Evolutionary conservation across 2,329 filamentous ascomycete species (phyloP).

Genomic region (Diplocarpon rosae): DNA sequence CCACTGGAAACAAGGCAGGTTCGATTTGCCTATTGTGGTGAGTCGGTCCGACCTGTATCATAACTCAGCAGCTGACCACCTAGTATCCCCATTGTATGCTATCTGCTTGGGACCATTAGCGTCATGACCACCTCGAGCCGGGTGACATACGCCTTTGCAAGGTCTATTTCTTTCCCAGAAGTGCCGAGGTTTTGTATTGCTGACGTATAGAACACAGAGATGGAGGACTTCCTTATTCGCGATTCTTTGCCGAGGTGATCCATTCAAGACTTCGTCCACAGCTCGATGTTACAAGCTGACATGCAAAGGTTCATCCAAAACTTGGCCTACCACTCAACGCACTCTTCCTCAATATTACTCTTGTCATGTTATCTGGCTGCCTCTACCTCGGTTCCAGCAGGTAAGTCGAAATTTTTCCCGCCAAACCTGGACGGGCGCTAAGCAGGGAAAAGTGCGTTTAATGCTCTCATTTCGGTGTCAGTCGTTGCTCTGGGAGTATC

Average conservation of each 20-base stretch:
- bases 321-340: slow-evolving; percentile 58
- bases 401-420: too few relatives aligned
- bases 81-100: slow-evolving; percentile 48
- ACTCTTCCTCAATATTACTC: slow-evolving; percentile 44
- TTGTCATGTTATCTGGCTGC: too few relatives aligned
- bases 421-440: background rate
- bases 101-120: slow-evolving; percentile 50
- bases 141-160: slow-evolving; percentile 57
- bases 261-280: background rate
- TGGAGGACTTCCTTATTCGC: too few relatives aligned
- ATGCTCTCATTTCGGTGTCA: slow-evolving; percentile 58
- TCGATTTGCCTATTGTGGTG: slow-evolving; percentile 21
- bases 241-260: too few relatives aligned
- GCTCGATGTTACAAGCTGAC: background rate
- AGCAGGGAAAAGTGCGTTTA: slow-evolving; percentile 42
- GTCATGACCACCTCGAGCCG: slow-evolving; percentile 56
- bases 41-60: background rate
- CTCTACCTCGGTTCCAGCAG: too few relatives aligned
- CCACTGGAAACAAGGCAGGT: slow-evolving; percentile 31
- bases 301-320: slow-evolving; percentile 38
- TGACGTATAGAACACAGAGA: too few relatives aligned
- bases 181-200: slow-evolving; percentile 33
- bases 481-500: slow-evolving; percentile 62
- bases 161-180: slow-evolving; percentile 22
- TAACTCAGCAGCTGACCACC: too few relatives aligned